phyloP scores from a whole-genome alignment of 257 asterid genomes.

The Thymus mandschuricus region DNA sequence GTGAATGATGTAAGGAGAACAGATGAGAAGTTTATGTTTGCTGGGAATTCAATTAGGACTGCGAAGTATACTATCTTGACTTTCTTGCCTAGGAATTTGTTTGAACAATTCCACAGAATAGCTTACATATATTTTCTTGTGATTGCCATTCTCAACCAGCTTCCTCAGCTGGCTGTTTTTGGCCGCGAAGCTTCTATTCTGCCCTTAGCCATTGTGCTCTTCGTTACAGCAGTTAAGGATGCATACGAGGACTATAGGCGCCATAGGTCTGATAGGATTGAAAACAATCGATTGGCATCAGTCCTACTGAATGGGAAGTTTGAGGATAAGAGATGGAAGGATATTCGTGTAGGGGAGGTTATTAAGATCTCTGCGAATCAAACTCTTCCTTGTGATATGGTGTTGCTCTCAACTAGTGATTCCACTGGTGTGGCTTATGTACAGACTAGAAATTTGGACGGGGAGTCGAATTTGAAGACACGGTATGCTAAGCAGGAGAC shows the following conservation, averaged over 20 bases:
- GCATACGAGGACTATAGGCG: conserved; percentile 92
- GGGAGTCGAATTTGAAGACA: conserved; percentile 94
- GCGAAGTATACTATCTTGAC: conserved; percentile 74
- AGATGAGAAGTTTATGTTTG: conserved; percentile 62
- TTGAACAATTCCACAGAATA: conserved; percentile 95
- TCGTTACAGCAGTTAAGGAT: conserved; percentile 94
- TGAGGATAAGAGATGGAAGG: conserved; percentile 81
- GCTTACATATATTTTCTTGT: conserved; percentile 92
- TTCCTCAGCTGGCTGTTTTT: conserved; percentile 98
- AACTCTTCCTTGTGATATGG: conserved; percentile 98
- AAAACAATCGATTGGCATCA: conserved; percentile 74
- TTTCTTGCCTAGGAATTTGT: conserved; percentile 89
- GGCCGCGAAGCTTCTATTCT: conserved; percentile 86
- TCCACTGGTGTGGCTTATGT: conserved; percentile 88
- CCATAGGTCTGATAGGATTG: conserved; percentile 86
- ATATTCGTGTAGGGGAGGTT: conserved; percentile 76
- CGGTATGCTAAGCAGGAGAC: conserved; percentile 98
- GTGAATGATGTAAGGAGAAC: conserved; percentile 75
- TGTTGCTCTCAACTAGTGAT: conserved; percentile 85
- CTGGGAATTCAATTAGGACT: conserved; percentile 79
- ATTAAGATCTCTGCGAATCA: conserved; percentile 67
- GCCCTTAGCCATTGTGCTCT: conserved; percentile 83
- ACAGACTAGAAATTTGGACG: conserved; percentile 93
- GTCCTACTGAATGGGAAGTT: conserved; percentile 59
- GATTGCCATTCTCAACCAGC: conserved; percentile 92